These are phyloP conservation scores for Trametes punicea DNA, from an alignment of 768 basidiomycete genomes.

Conservation along the genomic window DNA sequence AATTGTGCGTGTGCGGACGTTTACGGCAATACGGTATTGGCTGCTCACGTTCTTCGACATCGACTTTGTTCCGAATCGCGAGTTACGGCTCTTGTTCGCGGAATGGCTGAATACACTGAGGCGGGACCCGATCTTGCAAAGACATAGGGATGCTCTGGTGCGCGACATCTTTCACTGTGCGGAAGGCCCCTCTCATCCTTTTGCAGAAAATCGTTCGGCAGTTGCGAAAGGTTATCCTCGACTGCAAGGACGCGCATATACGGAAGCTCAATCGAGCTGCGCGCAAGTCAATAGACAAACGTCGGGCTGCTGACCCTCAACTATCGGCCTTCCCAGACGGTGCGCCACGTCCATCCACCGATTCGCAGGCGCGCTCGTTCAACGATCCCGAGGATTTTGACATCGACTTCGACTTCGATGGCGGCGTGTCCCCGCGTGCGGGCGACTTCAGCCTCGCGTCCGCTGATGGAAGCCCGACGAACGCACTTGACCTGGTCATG, in stretches of 20 bases:
- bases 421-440: constrained; percentile 19
- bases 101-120: constrained; percentile 80
- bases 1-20: constrained; percentile 84
- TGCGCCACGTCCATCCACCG: constrained; percentile 9
- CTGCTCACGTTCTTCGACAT: constrained; percentile 84
- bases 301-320: constrained; percentile 24
- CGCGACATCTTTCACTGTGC: constrained; percentile 32
- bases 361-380: constrained; percentile 20
- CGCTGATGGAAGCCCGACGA: constrained; percentile 25
- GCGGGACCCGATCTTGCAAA: constrained; percentile 65
- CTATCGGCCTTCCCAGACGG: constrained; percentile 12
- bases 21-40: constrained; percentile 90
- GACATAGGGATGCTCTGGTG: constrained; percentile 69
- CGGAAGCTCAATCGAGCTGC: constrained; percentile 25
- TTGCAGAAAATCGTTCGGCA: constrained; percentile 74
- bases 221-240: constrained; percentile 78
- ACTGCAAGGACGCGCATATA: constrained; percentile 67
- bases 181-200: too few species aligned
- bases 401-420: constrained; percentile 73
- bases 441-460: constrained; percentile 5
- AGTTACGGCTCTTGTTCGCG: constrained; percentile 67
- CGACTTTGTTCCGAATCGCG: constrained; percentile 81
- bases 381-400: constrained; percentile 60
- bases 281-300: constrained; percentile 28
- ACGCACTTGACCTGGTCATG: constrained; percentile 55